Base-by-base conservation (phyloP, 2,329 filamentous ascomycete species). In the Alternaria conjuncta region DNA sequence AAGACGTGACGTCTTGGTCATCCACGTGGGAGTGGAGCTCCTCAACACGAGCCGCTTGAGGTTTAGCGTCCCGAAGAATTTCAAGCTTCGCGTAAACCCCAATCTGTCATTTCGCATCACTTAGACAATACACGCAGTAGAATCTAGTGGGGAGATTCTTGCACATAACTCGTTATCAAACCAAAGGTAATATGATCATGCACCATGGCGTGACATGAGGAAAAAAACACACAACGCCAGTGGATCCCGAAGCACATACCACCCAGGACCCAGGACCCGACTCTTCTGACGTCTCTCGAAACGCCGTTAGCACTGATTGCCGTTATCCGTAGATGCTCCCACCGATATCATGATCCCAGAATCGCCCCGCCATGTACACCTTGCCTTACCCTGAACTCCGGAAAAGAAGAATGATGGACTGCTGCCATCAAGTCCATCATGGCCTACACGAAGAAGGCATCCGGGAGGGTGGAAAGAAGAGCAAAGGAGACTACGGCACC, bases 391-490 rank as follows among this genome's bases (percentile, higher is more conserved):
- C n/a, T 41, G n/a, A 18, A 41, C 36, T 6, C 36, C 36, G 8
- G n/a, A 41, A 41, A 43, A 56, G 41, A 36, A 49, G 36, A n/a
- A 36, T 13, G 46, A 30, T n/a, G 13, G 13, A 26, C 23, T 15
- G 41, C 28, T 21, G 13, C 26, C 18, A 18, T 25, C 12, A 11
- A 3, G n/a, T 10, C n/a, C 18, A 3, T 28, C n/a, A 9, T n/a
- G 3, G 30, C 54, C 15, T 63, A 66, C 6, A 55, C 62, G 30
- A 73, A 73, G 59, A 73, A 72, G 32, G 64, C 66, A 32, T 73
- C 70, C 8, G 71, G 71, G 18, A 73, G 66, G 53, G 63, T 63
- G 13, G 71, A 67, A 10, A 73, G 71, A 44, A 71, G 58, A 55
- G 66, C 66, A 28, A 73, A 61, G 4, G 68, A 66, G n/a, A 67